A percentile compares a stretch with the other conserved stretches of the same genome.
Conservation (phyloP, 306 rosid genomes). For the Comarum palustre region DNA sequence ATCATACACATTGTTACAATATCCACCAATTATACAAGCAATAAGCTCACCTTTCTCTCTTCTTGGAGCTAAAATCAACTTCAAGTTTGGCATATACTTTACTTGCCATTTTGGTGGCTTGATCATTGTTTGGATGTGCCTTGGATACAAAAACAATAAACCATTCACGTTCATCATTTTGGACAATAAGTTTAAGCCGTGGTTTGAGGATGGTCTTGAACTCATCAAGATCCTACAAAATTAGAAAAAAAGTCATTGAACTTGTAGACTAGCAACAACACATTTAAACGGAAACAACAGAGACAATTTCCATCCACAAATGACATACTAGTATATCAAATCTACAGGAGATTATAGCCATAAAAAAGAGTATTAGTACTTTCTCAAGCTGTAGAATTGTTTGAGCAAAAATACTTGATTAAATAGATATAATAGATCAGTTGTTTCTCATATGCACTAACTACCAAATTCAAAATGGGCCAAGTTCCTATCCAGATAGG, state of each 20-base stretch:
- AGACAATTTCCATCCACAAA: conserved; percentile 6
- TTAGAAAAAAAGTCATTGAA: conserved; percentile 21
- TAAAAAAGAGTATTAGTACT: not conserved
- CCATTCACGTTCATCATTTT: conserved; percentile 98
- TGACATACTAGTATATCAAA: not conserved
- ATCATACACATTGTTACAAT: not conserved
- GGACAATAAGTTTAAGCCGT: conserved; percentile 88
- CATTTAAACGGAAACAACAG: conserved; percentile 8
- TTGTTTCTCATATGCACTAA: not conserved
- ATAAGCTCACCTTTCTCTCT: conserved; percentile 80
- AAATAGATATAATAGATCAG: not conserved
- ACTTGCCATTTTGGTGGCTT: conserved; percentile 76
- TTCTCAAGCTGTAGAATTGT: not conserved
- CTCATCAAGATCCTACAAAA: conserved; percentile 88
- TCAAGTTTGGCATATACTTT: conserved; percentile 91
- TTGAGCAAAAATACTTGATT: not conserved
- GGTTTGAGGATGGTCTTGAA: conserved; percentile 97
- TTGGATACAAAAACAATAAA: conserved; percentile 88
- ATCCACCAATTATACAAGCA: conserved; percentile 12
- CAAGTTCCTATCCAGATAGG: not conserved
- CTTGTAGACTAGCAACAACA: conserved; percentile 23
- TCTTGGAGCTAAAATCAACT: conserved; percentile 89
- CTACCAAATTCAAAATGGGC: not conserved
- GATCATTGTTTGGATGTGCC: conserved; percentile 86
- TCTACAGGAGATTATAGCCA: not conserved